A percentile compares a stretch with the other conserved stretches of the same genome.
phyloP scores from a whole-genome alignment of 352 stramenopile species.

The Aphanomyces euteiches region DNA sequence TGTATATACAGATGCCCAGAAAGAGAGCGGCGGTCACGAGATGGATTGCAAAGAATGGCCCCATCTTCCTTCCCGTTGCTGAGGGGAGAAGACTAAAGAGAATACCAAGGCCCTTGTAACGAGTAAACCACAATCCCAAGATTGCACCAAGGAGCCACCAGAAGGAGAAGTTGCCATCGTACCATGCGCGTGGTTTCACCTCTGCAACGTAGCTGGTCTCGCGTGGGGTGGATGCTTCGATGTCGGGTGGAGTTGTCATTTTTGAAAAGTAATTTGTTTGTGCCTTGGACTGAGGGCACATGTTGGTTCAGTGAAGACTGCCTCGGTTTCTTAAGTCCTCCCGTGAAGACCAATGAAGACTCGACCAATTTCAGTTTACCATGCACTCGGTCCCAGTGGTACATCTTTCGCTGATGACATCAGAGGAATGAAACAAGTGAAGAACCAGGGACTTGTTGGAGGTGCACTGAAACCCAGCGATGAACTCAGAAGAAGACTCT shows the following conservation, averaged over 20 bases:
- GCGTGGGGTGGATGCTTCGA: not conserved
- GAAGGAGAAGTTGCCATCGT: constrained; percentile 11
- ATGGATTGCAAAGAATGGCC: constrained; percentile 9
- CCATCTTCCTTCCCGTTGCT: not conserved
- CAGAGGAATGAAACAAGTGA: no score
- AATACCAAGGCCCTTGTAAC: not conserved
- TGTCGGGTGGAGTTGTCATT: not conserved
- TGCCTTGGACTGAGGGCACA: no score
- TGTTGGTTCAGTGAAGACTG: no score
- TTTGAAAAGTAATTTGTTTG: no score
- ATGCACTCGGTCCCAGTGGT: no score
- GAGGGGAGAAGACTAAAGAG: constrained; percentile 1
- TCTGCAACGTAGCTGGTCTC: not conserved
- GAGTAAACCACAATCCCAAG: constrained; percentile 15
- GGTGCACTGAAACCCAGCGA: no score
- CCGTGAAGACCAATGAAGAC: no score
- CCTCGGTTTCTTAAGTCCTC: no score
- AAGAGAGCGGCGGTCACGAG: constrained; percentile 1
- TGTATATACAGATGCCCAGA: constrained; percentile 14
- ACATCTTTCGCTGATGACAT: no score
- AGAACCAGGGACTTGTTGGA: no score
- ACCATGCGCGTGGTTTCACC: not conserved
- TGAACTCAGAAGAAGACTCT: no score
- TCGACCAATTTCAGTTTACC: no score
- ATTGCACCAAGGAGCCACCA: constrained; percentile 12